Percentiles rank a stretch among this genome's conserved stretches.
These are phyloP conservation scores for Lichtheimia ramosa DNA, from an alignment of 371 early-diverging fungal genomes.

Conservation along the genomic window DNA sequence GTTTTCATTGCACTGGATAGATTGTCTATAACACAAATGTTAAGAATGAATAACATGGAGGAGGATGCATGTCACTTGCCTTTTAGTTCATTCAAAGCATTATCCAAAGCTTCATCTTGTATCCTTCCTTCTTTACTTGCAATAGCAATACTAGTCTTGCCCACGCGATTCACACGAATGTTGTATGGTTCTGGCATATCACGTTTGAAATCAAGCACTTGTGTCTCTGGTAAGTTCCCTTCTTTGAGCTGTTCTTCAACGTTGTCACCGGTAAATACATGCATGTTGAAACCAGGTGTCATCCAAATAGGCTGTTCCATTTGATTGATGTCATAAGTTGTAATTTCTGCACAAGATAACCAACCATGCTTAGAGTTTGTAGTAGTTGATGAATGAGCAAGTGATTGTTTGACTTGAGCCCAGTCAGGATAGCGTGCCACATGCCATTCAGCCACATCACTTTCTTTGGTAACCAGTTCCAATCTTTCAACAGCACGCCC, in stretches of 20 bases:
- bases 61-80: constrained; percentile 13
- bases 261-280: constrained; percentile 26
- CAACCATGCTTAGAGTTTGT: constrained; percentile 13
- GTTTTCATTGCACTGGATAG: constrained; percentile 47
- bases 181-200: constrained; percentile 45
- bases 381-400: neutral
- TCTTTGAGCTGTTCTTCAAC: neutral
- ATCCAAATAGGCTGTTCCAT: constrained; percentile 51
- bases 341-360: constrained; percentile 56
- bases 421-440: constrained; percentile 48
- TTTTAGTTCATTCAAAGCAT: constrained; percentile 44
- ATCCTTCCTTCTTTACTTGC: neutral
- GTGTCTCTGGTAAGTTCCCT: constrained; percentile 37
- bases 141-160: constrained; percentile 27
- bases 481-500: constrained; percentile 49
- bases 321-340: constrained; percentile 32
- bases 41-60: too few relatives aligned
- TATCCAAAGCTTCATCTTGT: constrained; percentile 18
- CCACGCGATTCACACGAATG: constrained; percentile 38
- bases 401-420: constrained; percentile 26
- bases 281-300: constrained; percentile 48
- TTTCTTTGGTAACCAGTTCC: constrained; percentile 49
- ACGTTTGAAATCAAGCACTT: constrained; percentile 37
- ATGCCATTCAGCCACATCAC: constrained; percentile 61
- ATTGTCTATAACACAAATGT: constrained; percentile 24